Percentiles rank a stretch among this genome's conserved stretches.
phyloP scores from a whole-genome alignment of 176 grass and related monocot genomes.

The Musa acuminata region DNA sequence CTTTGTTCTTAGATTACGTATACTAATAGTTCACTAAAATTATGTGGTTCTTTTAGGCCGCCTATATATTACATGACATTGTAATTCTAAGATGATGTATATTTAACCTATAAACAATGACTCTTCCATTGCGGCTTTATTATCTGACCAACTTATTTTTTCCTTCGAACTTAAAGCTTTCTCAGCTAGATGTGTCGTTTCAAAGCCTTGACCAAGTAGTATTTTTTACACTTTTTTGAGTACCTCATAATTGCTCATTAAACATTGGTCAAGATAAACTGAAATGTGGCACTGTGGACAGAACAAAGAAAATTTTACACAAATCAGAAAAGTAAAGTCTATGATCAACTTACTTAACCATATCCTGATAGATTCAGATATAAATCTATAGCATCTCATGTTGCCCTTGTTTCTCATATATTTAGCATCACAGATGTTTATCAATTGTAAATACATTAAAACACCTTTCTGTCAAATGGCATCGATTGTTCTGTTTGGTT shows the following conservation, averaged over 20 bases:
- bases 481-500: too few relatives aligned
- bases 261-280: background rate
- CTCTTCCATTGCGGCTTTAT: background rate
- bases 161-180: background rate
- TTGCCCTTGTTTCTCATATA: background rate
- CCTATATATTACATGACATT: background rate
- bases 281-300: too few relatives aligned
- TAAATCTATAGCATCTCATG: background rate
- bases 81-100: too few relatives aligned
- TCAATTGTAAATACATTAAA: background rate
- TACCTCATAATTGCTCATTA: background rate
- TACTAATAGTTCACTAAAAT: background rate
- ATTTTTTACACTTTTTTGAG: background rate
- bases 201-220: background rate
- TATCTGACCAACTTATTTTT: background rate
- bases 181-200: background rate
- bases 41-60: background rate
- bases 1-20: background rate
- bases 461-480: background rate
- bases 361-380: too few relatives aligned
- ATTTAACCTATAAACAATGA: background rate
- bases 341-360: too few relatives aligned
- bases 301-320: too few relatives aligned
- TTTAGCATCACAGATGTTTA: background rate
- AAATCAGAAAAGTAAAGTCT: too few relatives aligned